Conservation (phyloP, 306 rosid genomes). For the Echinosophora koreensis region DNA sequence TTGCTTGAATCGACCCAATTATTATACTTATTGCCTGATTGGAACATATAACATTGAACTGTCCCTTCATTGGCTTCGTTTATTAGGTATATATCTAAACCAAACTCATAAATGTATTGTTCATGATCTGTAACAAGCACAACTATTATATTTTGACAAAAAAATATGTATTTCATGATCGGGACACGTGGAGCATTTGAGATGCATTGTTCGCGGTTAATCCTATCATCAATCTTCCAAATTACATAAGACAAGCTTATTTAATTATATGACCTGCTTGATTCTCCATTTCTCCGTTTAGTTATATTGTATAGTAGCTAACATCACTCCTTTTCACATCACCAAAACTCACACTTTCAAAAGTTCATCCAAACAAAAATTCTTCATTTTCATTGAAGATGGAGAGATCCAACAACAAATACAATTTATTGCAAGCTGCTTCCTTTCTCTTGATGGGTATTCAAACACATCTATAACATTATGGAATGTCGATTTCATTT, state of each 20-base stretch:
- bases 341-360: constrained; percentile 35
- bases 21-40: constrained; percentile 1
- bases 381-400: constrained; percentile 33
- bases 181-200: constrained; percentile 12
- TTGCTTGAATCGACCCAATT: background rate
- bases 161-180: background rate
- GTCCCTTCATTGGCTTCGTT: constrained; percentile 2
- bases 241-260: constrained; percentile 26
- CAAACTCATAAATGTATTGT: background rate
- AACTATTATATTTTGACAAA: no score
- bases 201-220: background rate
- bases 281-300: constrained; percentile 24
- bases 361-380: constrained; percentile 2
- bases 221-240: background rate
- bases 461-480: constrained; percentile 35
- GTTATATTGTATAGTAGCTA: background rate
- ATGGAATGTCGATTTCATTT: constrained; percentile 28
- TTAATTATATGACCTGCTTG: background rate
- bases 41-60: background rate
- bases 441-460: constrained; percentile 45
- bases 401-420: constrained; percentile 41
- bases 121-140: background rate
- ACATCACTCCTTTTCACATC: constrained; percentile 24
- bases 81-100: background rate
- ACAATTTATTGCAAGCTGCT: constrained; percentile 43